phyloP scores from a whole-genome alignment of 768 basidiomycete genomes.

The Termitomyces sp. region DNA sequence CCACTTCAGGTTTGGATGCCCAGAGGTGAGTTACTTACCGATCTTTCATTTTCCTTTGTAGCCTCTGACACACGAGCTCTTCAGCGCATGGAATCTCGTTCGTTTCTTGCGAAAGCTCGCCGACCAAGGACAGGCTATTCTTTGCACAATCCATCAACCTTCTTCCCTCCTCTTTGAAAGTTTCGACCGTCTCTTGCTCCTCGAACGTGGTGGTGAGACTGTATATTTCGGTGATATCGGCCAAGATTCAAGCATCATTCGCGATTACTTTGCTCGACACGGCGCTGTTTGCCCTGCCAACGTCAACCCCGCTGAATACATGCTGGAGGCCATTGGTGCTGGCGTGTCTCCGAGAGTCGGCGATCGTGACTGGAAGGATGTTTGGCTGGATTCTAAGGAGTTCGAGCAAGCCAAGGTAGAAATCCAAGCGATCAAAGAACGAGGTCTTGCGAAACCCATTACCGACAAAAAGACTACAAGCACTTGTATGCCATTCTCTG shows the following conservation, averaged over 20 bases:
- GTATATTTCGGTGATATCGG: conserved; percentile 95
- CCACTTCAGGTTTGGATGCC: conserved; percentile 42
- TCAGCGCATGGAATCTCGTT: conserved; percentile 75
- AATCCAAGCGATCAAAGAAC: conserved; percentile 43
- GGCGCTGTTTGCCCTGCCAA: conserved; percentile 74
- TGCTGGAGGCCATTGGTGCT: conserved; percentile 86
- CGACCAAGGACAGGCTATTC: conserved; percentile 82
- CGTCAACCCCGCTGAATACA: conserved; percentile 78
- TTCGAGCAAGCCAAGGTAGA: conserved; percentile 35
- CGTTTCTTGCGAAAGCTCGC: conserved; percentile 82
- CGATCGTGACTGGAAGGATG: conserved; percentile 80
- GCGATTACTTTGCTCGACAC: conserved; percentile 71
- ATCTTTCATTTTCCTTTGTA: conserved; percentile 27
- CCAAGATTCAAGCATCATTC: conserved; percentile 60
- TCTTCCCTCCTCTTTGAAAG: conserved; percentile 83
- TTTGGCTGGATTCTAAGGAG: conserved; percentile 79
- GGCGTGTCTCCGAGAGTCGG: conserved; percentile 71
- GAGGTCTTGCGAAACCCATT: conserved; percentile 40
- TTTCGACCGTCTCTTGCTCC: conserved; percentile 69
- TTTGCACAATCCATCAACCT: conserved; percentile 90
- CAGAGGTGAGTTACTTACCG: conserved; percentile 27
- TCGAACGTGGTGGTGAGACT: conserved; percentile 80
- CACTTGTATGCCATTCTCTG: conserved; percentile 38
- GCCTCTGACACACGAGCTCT: conserved; percentile 42
- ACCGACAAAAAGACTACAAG: conserved; percentile 36